Evolutionary conservation across 176 grass and related monocot genomes (phyloP), one percentile per base, ranked within the genome.

Genomic region (Pontederia crassipes): DNA sequence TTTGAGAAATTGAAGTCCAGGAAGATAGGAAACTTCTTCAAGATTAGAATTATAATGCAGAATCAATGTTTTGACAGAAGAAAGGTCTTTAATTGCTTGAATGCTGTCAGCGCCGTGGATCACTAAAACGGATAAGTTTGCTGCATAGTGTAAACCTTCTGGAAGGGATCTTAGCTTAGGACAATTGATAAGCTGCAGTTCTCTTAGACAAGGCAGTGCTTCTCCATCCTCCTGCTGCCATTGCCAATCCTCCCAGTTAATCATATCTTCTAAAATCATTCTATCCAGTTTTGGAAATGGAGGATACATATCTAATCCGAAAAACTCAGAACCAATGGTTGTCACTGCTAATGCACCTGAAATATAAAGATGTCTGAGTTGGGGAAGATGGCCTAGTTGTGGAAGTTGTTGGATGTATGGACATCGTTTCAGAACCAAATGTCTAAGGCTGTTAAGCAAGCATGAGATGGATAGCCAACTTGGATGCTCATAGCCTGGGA

Each of bases 121-220:
- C 54, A 62, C 70, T 29, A 89, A 68, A 12, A 83, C 76, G 16
- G 61, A 66, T 35, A 95, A 63, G 48, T 63, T 61, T 52, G 76
- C 73, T 3, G 68, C 70, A 32, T 80, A 66, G 45, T 45, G 61
- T 17, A 95, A 74, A 46, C 89, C 74, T 65, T 60, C 48, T 49
- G 89, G 82, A 12, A 95, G 79, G 45, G 55, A 61, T 35, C 12
- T 73, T 58, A 95, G 58, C 63, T 83, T 45, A 18, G 79, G 74
- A 26, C 89, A 95, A 53, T 77, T 89, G 67, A 86, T 79, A 17
- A 95, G 64, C 72, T 95, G 85, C 65, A 95, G 58, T 46, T 47
- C 69, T 78, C 77, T 77, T 56, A 95, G 59, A 72, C 53, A 80
- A 49, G 85, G 85, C 46, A 95, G 61, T 3, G 55, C 45, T 20